phyloP scores from a whole-genome alignment of 306 rosid species.

The Cucumis hystrix region DNA sequence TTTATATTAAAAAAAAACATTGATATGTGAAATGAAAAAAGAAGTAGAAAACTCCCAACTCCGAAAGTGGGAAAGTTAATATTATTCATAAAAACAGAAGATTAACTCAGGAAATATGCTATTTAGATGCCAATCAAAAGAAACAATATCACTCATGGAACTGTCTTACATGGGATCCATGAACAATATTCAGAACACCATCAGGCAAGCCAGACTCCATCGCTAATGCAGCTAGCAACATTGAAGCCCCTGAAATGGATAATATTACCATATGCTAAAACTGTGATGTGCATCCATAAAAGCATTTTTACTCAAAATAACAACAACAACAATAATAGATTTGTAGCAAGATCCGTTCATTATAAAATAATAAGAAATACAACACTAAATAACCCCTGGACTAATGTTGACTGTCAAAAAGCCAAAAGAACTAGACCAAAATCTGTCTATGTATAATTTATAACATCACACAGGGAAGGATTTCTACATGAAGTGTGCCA shows the following conservation, averaged over 20 bases:
- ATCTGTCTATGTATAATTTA: neutral
- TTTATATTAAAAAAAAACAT: too few relatives aligned
- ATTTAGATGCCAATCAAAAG: neutral
- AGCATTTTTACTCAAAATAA: neutral
- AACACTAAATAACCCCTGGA: neutral
- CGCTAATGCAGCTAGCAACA: constrained; percentile 54
- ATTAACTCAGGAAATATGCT: neutral
- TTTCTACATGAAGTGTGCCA: neutral
- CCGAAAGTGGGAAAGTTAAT: neutral
- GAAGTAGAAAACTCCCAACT: neutral
- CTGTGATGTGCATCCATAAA: neutral
- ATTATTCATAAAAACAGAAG: neutral
- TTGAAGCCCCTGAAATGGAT: constrained; percentile 44
- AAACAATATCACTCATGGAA: neutral
- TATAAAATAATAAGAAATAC: neutral
- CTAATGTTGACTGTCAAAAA: neutral
- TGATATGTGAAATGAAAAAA: too few relatives aligned
- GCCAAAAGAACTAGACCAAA: neutral
- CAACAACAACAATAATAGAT: too few relatives aligned
- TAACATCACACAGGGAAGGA: neutral
- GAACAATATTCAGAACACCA: constrained; percentile 63
- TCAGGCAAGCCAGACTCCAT: constrained; percentile 69
- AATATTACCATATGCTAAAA: neutral
- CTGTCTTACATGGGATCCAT: constrained; percentile 50
- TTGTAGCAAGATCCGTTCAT: neutral